These are phyloP conservation scores for Chrysanthemum makinoi DNA, from an alignment of 129 eudicot genomes.

Conservation along the genomic window DNA sequence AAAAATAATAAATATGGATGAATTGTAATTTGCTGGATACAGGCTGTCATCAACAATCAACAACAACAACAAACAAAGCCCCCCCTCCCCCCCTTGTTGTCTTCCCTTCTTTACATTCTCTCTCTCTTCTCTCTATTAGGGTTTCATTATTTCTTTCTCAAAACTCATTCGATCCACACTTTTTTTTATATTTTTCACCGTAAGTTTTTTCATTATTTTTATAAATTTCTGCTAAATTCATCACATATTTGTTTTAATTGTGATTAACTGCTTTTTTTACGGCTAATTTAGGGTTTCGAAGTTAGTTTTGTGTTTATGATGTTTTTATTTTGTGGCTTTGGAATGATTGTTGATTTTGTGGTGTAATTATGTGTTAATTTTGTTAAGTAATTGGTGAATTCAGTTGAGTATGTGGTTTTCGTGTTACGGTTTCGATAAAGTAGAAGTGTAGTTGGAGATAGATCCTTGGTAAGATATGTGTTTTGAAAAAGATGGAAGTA, in stretches of 20 bases:
- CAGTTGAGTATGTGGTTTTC: no score
- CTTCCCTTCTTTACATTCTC: constrained; percentile 27
- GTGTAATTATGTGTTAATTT: constrained; percentile 7
- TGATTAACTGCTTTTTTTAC: constrained; percentile 9
- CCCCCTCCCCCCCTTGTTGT: constrained; percentile 32
- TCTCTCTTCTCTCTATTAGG: constrained; percentile 29
- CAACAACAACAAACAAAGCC: constrained; percentile 21
- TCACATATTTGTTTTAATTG: constrained; percentile 1
- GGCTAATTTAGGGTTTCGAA: constrained; percentile 3
- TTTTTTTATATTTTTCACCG: constrained; percentile 3
- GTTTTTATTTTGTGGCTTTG: no score
- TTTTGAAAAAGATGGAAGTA: no score
- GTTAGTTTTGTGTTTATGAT: not conserved
- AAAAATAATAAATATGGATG: not conserved
- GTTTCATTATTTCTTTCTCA: constrained; percentile 22
- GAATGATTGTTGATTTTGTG: not conserved
- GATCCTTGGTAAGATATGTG: no score
- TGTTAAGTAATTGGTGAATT: not conserved
- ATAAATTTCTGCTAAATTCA: constrained; percentile 9
- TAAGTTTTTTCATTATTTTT: constrained; percentile 31
- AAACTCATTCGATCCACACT: constrained; percentile 25
- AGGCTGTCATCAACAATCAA: constrained; percentile 93
- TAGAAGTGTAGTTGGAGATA: no score
- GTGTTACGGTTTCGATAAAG: no score
- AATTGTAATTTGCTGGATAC: constrained; percentile 80